These are phyloP conservation scores for Aspergillus haitiensis DNA, from an alignment of 495 filamentous ascomycete species.

Conservation along the genomic window DNA sequence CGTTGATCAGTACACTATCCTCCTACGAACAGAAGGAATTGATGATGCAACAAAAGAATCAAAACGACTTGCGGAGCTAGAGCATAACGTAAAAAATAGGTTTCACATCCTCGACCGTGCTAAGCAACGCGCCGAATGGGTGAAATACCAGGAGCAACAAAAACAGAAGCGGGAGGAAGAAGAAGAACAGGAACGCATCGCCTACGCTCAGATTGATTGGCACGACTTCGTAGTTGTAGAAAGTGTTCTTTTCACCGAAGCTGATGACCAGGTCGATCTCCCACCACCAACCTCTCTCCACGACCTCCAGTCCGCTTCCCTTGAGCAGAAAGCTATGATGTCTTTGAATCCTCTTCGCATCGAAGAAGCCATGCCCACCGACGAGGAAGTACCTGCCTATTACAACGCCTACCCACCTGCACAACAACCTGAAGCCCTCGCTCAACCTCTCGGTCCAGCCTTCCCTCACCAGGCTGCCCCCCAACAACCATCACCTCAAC, in stretches of 20 bases:
- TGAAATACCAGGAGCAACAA: slow-evolving; percentile 79
- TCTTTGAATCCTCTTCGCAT: slow-evolving; percentile 83
- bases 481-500: slow-evolving; percentile 3
- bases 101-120: slow-evolving; percentile 79
- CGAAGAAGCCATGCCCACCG: slow-evolving; percentile 92
- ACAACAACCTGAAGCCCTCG: slow-evolving; percentile 27
- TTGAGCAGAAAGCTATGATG: slow-evolving; percentile 91
- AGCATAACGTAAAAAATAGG: slow-evolving; percentile 74
- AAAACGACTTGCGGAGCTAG: slow-evolving; percentile 69
- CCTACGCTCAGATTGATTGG: slow-evolving; percentile 95
- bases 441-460: slow-evolving; percentile 29
- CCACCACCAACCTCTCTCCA: slow-evolving; percentile 85
- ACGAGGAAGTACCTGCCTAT: slow-evolving; percentile 60
- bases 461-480: slow-evolving; percentile 40
- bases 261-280: slow-evolving; percentile 80
- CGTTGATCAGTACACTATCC: slow-evolving; percentile 89
- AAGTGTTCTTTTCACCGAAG: slow-evolving; percentile 89
- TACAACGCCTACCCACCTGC: slow-evolving; percentile 52
- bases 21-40: slow-evolving; percentile 66
- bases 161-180: slow-evolving; percentile 88
- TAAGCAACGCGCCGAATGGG: slow-evolving; percentile 81
- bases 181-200: slow-evolving; percentile 77
- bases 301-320: slow-evolving; percentile 87
- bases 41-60: slow-evolving; percentile 68
- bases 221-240: slow-evolving; percentile 96